Base-by-base conservation (phyloP, 2,329 filamentous ascomycete species). In the Metarhizium humberi region DNA sequence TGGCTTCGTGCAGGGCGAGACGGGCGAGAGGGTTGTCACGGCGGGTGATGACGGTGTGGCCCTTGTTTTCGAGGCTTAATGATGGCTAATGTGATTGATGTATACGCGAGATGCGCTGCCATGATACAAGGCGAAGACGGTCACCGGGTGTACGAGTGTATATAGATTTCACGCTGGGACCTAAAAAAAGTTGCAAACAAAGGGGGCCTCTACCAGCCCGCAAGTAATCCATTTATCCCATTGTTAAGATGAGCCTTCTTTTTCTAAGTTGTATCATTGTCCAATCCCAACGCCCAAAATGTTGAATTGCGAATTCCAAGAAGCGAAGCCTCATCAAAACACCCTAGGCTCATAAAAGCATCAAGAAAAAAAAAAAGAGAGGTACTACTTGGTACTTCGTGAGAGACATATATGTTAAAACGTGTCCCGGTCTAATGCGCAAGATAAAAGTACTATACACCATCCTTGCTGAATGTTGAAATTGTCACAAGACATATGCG, bases 41-140 rank as follows among this genome's bases (percentile, higher is more conserved):
- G 94, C 91, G 2, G 94, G 94, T 29, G 94, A 99, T 73, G 94
- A 99, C 67, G 80, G 82, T 6, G 69, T 89, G 30, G 76, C 82
- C 32, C 68, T 90, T 63, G 81, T 90, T 1, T 90, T 89, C 67
- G 82, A 86, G 67, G 76, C 77, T 46, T 79, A 69, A 63, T 25
- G 25, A 32, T 10, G 36, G 51, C 38, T 11, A 16, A 11, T 7
- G 32, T 7, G 10, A 34, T 16, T 7, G 10, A 34, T 16, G 5
- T 11, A n/a, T 5, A 40, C 38, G 13, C 38, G 38, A 16, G 10
- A 16, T 11, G 38, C 13, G 38, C 14, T 11, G 14, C 38, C 38
- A 40, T 40, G 14, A 40, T 40, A 11, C 11, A 40, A 40, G 8
- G 4, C 25, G 25, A 40, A 40, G 32, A 34, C 32, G 32, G 32